Evolutionary conservation across 1,139 yeast genomes (phyloP).

Genomic region (Magnusiomyces tetraspermus): DNA sequence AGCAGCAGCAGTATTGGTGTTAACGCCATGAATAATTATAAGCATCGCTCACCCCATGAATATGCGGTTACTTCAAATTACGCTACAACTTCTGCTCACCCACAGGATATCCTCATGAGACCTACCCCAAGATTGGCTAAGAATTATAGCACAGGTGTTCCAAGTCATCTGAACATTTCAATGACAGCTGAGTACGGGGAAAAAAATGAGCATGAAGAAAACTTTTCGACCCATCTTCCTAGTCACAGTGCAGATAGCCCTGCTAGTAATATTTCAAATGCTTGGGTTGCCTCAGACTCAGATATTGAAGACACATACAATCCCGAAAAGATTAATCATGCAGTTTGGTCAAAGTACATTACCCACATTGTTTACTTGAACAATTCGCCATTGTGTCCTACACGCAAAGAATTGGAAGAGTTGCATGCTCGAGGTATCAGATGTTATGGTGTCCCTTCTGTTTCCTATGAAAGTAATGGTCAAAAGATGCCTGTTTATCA

Average conservation of each 20-base stretch:
- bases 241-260: not conserved
- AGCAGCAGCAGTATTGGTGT: conserved; percentile 6
- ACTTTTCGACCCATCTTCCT: not conserved
- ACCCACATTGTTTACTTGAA: conserved; percentile 14
- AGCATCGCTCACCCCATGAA: not conserved
- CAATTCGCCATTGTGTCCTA: conserved; percentile 8
- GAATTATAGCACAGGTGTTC: not conserved
- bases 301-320: conserved; percentile 10
- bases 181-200: not conserved
- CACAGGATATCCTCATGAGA: conserved; percentile 7
- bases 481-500: not conserved
- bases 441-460: conserved; percentile 1
- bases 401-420: not conserved
- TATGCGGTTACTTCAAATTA: not conserved
- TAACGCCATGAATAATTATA: not conserved
- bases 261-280: not conserved
- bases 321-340: conserved; percentile 2
- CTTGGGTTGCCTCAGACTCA: not conserved
- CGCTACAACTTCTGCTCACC: conserved; percentile 1
- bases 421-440: conserved; percentile 9
- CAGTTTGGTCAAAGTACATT: conserved; percentile 12
- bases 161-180: not conserved
- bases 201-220: not conserved
- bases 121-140: not conserved
- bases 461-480: not conserved